Percentiles rank a stretch among this genome's conserved stretches.
These are phyloP conservation scores for Podosphaera leucotricha DNA, from an alignment of 2,329 filamentous ascomycete species.

Conservation along the genomic window DNA sequence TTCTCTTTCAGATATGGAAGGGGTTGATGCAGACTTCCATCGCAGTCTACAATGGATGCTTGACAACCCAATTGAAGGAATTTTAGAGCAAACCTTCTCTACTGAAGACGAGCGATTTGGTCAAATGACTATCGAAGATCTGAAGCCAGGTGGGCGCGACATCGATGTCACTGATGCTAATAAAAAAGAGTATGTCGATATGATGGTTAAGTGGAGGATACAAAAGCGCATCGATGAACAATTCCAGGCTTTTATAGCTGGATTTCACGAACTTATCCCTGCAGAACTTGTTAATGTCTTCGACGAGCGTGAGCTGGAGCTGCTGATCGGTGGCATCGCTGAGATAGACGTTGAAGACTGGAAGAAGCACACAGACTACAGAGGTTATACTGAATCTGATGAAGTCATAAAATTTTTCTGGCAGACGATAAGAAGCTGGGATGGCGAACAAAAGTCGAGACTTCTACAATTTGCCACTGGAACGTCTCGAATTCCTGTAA, in stretches of 20 bases:
- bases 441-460: slow-evolving; percentile 93
- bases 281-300: slow-evolving; percentile 95
- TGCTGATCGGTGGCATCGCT: slow-evolving; percentile 96
- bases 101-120: slow-evolving; percentile 96
- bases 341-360: slow-evolving; percentile 99
- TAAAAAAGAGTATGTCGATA: slow-evolving; percentile 94
- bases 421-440: slow-evolving; percentile 92
- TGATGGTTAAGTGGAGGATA: slow-evolving; percentile 98
- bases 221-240: slow-evolving; percentile 96
- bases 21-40: slow-evolving; percentile 94
- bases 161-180: slow-evolving; percentile 97
- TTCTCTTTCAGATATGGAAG: slow-evolving; percentile 85
- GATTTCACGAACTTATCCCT: slow-evolving; percentile 94
- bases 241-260: slow-evolving; percentile 91
- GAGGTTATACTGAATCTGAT: slow-evolving; percentile 92
- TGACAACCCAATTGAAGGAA: slow-evolving; percentile 90
- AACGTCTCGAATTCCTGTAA: slow-evolving; percentile 93
- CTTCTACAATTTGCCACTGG: slow-evolving; percentile 92
- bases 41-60: slow-evolving; percentile 91
- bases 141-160: slow-evolving; percentile 72
- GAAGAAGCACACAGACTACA: slow-evolving; percentile 99
- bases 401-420: slow-evolving; percentile 98
- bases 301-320: slow-evolving; percentile 86
- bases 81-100: slow-evolving; percentile 86
- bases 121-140: slow-evolving; percentile 77